Evolutionary conservation across 2,329 filamentous ascomycete species (phyloP).

Genomic region (Xylariomycetidae sp.): DNA sequence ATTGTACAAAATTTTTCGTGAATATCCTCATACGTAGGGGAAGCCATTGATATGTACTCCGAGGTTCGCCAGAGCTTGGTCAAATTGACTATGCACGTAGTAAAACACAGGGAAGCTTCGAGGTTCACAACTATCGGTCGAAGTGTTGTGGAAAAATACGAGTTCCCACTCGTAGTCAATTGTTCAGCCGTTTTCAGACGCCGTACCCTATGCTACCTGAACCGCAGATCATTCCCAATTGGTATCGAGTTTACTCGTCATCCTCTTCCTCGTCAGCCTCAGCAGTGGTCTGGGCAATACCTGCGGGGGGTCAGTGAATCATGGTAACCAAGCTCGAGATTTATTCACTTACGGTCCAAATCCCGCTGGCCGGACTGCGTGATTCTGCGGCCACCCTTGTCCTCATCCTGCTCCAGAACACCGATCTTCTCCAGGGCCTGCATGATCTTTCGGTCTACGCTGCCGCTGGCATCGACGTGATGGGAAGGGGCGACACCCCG

Average conservation of each 20-base stretch:
- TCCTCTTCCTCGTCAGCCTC: constrained; percentile 67
- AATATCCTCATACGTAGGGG: too few species aligned
- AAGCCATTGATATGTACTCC: too few species aligned
- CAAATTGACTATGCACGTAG: too few species aligned
- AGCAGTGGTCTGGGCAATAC: constrained; percentile 76
- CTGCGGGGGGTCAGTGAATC: constrained; percentile 28
- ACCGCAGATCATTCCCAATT: constrained; percentile 18
- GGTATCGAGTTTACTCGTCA: constrained; percentile 53
- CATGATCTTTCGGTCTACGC: constrained; percentile 95
- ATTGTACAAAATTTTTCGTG: too few species aligned
- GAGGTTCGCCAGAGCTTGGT: too few species aligned
- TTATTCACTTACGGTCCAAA: constrained; percentile 68
- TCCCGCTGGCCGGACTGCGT: constrained; percentile 98
- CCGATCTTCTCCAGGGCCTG: constrained; percentile 99
- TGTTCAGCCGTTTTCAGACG: constrained; percentile 28
- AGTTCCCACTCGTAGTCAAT: too few species aligned
- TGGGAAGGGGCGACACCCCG: constrained; percentile 85
- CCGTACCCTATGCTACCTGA: constrained; percentile 29
- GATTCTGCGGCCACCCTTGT: constrained; percentile 97
- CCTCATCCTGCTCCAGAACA: constrained; percentile 95
- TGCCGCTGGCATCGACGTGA: constrained; percentile 93
- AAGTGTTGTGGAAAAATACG: too few species aligned
- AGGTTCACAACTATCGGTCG: too few species aligned
- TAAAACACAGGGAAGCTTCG: too few species aligned
- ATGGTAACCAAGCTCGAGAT: not conserved